Evolutionary conservation across 148 eudicot genomes (phyloP).

Genomic region (Hydrangea macrophylla): DNA sequence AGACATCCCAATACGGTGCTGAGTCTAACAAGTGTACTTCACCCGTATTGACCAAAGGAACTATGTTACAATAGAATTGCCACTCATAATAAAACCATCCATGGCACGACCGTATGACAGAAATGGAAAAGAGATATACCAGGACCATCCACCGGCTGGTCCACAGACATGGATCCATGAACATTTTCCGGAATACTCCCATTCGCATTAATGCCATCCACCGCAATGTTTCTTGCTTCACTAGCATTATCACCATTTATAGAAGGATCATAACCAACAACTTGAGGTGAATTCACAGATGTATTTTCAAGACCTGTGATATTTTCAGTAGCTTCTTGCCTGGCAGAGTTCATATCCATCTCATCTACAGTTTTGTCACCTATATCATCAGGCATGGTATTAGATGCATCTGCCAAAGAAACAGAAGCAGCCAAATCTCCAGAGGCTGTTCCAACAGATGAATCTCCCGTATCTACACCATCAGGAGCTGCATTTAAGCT

Average conservation of each 20-base stretch:
- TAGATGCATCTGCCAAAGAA: slow-evolving; percentile 12
- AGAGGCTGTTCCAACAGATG: no score
- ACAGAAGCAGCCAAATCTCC: no score
- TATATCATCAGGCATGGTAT: slow-evolving; percentile 15
- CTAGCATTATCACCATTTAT: slow-evolving; percentile 35
- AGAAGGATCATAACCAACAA: slow-evolving; percentile 39
- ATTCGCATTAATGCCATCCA: slow-evolving; percentile 43
- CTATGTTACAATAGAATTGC: background rate
- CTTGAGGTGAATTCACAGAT: slow-evolving; percentile 42
- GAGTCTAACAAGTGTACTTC: background rate
- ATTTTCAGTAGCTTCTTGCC: slow-evolving; percentile 40
- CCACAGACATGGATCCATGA: slow-evolving; percentile 36
- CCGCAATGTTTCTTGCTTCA: slow-evolving; percentile 17
- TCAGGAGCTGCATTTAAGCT: slow-evolving; percentile 21
- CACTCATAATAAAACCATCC: background rate
- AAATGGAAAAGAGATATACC: slow-evolving; percentile 31
- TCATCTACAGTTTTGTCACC: slow-evolving; percentile 16
- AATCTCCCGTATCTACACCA: slow-evolving; percentile 21
- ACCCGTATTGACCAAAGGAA: background rate
- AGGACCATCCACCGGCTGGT: slow-evolving; percentile 45
- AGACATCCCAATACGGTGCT: background rate
- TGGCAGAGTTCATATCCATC: slow-evolving; percentile 21
- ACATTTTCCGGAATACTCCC: slow-evolving; percentile 41
- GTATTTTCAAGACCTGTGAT: slow-evolving; percentile 29
- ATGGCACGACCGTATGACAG: background rate